Base-by-base conservation (phyloP, 305 asterid species). In the Fraxinus angustifolia region DNA sequence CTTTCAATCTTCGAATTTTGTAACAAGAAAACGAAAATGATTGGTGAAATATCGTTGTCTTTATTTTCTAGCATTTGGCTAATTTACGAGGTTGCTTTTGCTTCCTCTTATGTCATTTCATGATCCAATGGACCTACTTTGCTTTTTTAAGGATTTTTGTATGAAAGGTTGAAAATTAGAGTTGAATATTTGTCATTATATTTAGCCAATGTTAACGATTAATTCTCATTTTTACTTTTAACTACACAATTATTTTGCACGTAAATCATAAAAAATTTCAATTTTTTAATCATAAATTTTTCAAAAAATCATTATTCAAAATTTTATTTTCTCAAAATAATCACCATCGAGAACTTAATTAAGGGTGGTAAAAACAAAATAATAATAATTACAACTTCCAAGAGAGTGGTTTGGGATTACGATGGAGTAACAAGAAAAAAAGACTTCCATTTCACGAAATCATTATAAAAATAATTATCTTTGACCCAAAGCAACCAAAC, bases 371-470 rank as follows among this genome's bases (percentile, higher is more conserved):
- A 53, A 53, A 4, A 53, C 8, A 53, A 53, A 53, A n/a, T 53
- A 16, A 31, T 76, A 70, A 53, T 68, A 79, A 19, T 75, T 53
- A 38, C 79, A 76, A 82, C 79, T 73, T 70, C 76, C 81, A 77
- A 33, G 72, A 36, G 81, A 40, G 71, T 67, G 72, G 81, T 75
- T 28, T 5, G 40, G 50, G 72, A 45, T 75, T 58, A 82, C 35
- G 80, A 78, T 58, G 30, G 79, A 75, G 79, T 70, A 79, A 86
- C 84, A 75, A 80, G 71, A 56, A 76, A 81, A 58, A 78, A 83
- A 75, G 83, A 60, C 84, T 81, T 81, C 36, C 48, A 42, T 77
- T 75, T 75, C 10, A 81, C 78, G 85, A 68, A 83, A 83, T 81
- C 75, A 83, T 86, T 84, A 83, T 79, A 62, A 33, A 38, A 79